Evolutionary conservation across 257 asterid genomes (phyloP).

Genomic region (Nicotiana attenuata): DNA sequence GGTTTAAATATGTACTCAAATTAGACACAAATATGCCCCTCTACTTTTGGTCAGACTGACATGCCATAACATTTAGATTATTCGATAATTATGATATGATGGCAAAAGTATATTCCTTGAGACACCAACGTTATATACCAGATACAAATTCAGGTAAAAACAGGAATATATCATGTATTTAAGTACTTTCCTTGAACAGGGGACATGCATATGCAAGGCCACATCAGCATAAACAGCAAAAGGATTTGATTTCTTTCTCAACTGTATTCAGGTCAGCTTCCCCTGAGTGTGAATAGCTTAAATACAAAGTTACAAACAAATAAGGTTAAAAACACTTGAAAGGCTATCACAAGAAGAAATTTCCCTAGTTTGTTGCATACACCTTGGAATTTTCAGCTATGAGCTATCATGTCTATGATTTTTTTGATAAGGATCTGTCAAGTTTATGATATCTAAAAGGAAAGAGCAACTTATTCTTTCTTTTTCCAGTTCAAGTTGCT

Average conservation of each 20-base stretch:
- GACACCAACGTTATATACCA: not conserved
- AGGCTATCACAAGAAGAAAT: not conserved
- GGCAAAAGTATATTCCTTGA: not conserved
- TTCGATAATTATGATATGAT: not conserved
- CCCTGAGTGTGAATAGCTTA: not conserved
- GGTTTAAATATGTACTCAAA: not conserved
- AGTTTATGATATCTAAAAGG: not conserved
- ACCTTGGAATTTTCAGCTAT: not conserved
- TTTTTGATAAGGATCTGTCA: not conserved
- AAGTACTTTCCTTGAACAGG: not conserved
- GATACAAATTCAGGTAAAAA: not conserved
- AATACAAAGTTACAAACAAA: not conserved
- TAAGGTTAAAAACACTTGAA: not conserved
- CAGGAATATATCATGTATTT: not conserved
- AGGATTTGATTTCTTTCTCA: conserved; percentile 1
- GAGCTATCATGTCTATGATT: not conserved
- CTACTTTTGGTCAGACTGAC: not conserved
- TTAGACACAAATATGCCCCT: not conserved
- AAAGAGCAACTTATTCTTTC: not conserved
- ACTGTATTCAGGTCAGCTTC: not conserved
- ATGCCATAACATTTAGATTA: not conserved
- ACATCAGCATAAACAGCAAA: not conserved
- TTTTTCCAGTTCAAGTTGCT: not conserved
- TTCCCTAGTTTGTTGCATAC: not conserved
- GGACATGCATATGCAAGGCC: not conserved